These are phyloP conservation scores for Kondoa malvinella DNA, from an alignment of 768 basidiomycete genomes.

Conservation along the genomic window DNA sequence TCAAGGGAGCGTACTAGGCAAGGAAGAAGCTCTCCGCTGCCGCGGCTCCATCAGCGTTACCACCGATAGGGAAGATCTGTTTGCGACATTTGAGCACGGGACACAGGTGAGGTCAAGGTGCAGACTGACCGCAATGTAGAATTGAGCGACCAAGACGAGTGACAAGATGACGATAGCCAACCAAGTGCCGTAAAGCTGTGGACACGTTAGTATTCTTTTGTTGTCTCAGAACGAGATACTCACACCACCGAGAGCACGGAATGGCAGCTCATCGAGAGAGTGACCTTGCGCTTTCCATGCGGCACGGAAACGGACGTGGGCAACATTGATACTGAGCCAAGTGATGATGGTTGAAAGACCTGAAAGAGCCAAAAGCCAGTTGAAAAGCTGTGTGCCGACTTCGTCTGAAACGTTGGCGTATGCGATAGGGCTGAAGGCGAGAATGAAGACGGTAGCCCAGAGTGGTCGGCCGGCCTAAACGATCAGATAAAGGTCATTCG, in stretches of 20 bases:
- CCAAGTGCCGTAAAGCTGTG: conserved; percentile 22
- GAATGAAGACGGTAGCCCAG: conserved; percentile 37
- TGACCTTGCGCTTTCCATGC: conserved; percentile 26
- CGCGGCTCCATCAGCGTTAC: background rate
- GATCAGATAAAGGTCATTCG: conserved; percentile 27
- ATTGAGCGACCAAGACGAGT: conserved; percentile 26
- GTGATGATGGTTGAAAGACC: conserved; percentile 52
- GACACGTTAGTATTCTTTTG: no score
- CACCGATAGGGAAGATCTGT: conserved; percentile 3
- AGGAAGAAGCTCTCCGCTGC: conserved; percentile 20
- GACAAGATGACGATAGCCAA: conserved; percentile 19
- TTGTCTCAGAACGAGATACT: no score
- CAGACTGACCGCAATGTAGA: conserved; percentile 23
- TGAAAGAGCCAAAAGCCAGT: conserved; percentile 48
- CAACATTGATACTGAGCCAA: conserved; percentile 35
- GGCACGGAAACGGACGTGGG: conserved; percentile 27
- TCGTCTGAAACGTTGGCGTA: conserved; percentile 34
- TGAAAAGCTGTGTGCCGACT: conserved; percentile 43
- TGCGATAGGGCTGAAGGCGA: conserved; percentile 23
- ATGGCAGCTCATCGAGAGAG: conserved; percentile 24
- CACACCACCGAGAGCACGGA: conserved; percentile 22
- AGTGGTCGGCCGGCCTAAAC: conserved; percentile 57
- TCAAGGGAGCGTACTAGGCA: conserved; percentile 10
- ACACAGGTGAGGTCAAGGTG: background rate
- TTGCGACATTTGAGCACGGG: background rate